phyloP scores from a whole-genome alignment of 345 rosid genomes.

The Brassica incana region DNA sequence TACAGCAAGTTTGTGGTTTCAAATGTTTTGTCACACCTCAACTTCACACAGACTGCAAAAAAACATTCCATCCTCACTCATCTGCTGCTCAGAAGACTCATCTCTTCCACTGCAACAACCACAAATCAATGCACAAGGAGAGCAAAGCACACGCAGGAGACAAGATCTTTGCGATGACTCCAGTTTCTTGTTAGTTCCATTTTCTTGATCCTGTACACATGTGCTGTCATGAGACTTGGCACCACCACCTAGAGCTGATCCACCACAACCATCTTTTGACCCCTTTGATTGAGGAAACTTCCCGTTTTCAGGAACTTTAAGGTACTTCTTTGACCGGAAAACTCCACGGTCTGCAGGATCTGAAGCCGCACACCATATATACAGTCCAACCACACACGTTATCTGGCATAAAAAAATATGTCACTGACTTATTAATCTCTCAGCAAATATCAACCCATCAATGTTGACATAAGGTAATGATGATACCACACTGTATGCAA shows the following conservation, averaged over 20 bases:
- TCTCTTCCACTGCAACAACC: conserved; percentile 51
- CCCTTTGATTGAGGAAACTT: conserved; percentile 51
- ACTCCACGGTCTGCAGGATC: conserved; percentile 89
- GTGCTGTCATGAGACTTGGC: conserved; percentile 57
- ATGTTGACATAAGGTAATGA: not conserved
- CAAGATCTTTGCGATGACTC: conserved; percentile 44
- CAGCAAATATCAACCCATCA: conserved; percentile 6
- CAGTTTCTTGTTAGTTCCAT: conserved; percentile 42
- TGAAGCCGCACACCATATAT: conserved; percentile 87
- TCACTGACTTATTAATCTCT: not conserved
- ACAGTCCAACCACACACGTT: conserved; percentile 67
- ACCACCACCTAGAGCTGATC: conserved; percentile 52
- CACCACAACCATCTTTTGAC: conserved; percentile 66
- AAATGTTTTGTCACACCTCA: conserved; percentile 57
- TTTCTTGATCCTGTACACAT: conserved; percentile 38
- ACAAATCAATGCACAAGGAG: conserved; percentile 72
- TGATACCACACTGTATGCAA: not conserved
- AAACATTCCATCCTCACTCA: conserved; percentile 96
- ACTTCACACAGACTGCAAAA: conserved; percentile 97
- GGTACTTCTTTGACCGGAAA: conserved; percentile 75
- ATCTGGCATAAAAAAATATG: conserved; percentile 45
- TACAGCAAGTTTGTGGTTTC: not conserved
- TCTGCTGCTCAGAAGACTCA: conserved; percentile 67
- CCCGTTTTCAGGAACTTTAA: conserved; percentile 53
- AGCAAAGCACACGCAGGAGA: conserved; percentile 49